Percentiles rank a stretch among this genome's conserved stretches.
Conservation (phyloP, 495 filamentous ascomycete genomes). For the Rostrohypoxylon terebratum region DNA sequence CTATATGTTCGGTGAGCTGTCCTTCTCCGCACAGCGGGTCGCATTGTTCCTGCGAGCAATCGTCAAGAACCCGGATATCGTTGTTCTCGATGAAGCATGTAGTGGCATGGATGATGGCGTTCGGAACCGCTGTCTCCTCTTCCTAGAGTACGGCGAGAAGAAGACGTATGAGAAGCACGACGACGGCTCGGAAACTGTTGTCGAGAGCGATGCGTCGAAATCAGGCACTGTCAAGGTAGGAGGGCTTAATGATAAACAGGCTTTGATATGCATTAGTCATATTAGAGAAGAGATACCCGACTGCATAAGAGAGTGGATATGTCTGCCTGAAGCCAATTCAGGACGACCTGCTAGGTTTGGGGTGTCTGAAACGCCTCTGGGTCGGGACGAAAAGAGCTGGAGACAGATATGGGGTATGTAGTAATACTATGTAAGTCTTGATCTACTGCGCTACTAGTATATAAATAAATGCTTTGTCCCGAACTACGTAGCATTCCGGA, state of each 20-base stretch:
- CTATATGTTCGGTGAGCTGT: conserved; percentile 76
- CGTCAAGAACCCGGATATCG: conserved; percentile 83
- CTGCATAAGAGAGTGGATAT: conserved; percentile 81
- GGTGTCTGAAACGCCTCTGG: conserved; percentile 65
- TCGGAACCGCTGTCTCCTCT: conserved; percentile 84
- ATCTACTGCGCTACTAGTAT: conserved; percentile 1
- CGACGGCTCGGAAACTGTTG: conserved; percentile 46
- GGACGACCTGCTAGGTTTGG: conserved; percentile 68
- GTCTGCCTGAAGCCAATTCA: conserved; percentile 73
- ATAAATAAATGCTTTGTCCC: background rate
- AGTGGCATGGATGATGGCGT: conserved; percentile 86
- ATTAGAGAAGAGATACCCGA: conserved; percentile 89
- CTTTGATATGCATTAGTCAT: conserved; percentile 88
- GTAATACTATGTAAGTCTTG: conserved; percentile 39
- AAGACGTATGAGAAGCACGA: conserved; percentile 49
- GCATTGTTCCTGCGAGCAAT: conserved; percentile 87
- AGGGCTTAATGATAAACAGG: conserved; percentile 75
- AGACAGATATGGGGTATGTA: conserved; percentile 72
- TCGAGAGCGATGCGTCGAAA: conserved; percentile 56
- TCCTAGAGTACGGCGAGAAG: conserved; percentile 73
- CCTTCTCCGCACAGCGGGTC: conserved; percentile 83
- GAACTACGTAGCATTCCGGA: background rate
- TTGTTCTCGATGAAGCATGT: conserved; percentile 94
- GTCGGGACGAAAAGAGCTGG: conserved; percentile 66
- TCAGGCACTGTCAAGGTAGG: conserved; percentile 56